Evolutionary conservation across 1,284 basidiomycete genomes (phyloP), one percentile per base, ranked within the genome.

Genomic region (Salmacisia buchloeana): DNA sequence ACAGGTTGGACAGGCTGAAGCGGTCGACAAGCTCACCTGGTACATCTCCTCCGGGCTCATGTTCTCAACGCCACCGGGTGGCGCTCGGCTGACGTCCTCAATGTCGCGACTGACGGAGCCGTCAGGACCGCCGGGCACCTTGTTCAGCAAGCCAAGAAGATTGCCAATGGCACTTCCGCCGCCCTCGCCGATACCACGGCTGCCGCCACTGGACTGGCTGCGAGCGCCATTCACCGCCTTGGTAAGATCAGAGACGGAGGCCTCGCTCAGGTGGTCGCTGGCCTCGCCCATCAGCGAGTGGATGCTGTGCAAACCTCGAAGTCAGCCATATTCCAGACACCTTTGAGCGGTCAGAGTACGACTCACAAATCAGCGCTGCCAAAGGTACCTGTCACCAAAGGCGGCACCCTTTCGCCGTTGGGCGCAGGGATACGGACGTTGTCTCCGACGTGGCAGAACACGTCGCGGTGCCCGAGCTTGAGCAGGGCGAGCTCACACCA

Each of bases 41-140:
- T 94, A 89, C 65, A 94, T 77, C 80, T 96, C 92, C 79, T 94
- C 90, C 1, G 93, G 92, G 61, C 82, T 87, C 91, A 96, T 91
- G 46, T 89, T 85, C 68, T 88, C 63, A 5, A 73, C 73, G 39
- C 73, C 63, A 0, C 85, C 0, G 89, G 61, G 36, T 5, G 76
- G 71, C 21, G 75, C 76, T 38, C 69, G 67, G 2, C 63, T 67
- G 10, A 76, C 68, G 12, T 67, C 67, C 59, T 76, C 67, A 38
- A 73, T 70, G 59, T 75, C 74, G 58, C 74, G 73, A 27, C 64
- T 67, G 21, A 73, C 67, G 34, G 52, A 64, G 18, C 34, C 39
- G 7, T 29, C 60, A 5, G 25, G 12, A 15, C 54, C 58, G 9
- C 73, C 71, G n/a, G 73, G 73, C 9, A 88, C 79, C 69, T 85